Evolutionary conservation across 148 eudicot genomes (phyloP), one percentile per base, ranked within the genome.

Genomic region (Persicaria tinctoria): DNA sequence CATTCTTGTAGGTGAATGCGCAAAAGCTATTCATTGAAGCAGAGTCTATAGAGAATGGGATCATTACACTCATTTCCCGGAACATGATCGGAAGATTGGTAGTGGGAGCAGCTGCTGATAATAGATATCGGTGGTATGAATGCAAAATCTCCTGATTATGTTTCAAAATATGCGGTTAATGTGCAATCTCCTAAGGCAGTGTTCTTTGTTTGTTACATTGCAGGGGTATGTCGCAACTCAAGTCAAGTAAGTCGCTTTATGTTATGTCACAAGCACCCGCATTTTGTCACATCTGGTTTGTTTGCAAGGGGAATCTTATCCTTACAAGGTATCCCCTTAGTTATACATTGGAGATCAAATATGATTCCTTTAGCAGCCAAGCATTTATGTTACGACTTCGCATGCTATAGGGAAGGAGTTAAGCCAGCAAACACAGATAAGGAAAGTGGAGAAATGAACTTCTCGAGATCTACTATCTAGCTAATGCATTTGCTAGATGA

Each of bases 51-150:
- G 90, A 86, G 87, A 86, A 85, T 82, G 99, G 97, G 73, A 90
- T 95, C 71, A 88, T 95, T 69, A 84, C 90, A 71, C 86, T 90
- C 74, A 77, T 95, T 78, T 72, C 84, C 44, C 82, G 81, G 73
- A 78, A 90, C 53, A 78, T 77, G 70, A 89, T 95, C 70, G 83
- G 84, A 78, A 86, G 76, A 80, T 92, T 95, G 76, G 97, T 90
- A 60, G 89, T 95, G 90, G 99, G 99, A 74, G 97, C 91, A 45
- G 96, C 99, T 11, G 86, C 86, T 1, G 88, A 90, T 74, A 81
- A 63, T 63, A 74, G n/a, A n/a, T n/a, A n/a, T n/a, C n/a, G 77
- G 1, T 23, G 27, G 1, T 23, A 23, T 14, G 17, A 48, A 54
- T 38, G 32, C 32, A 27, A 27, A 27, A 27, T 27, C 32, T 27